Percentiles rank a stretch among this genome's conserved stretches.
These are phyloP conservation scores for Rutidosis leptorrhynchoides DNA, from an alignment of 129 eudicot genomes.

Conservation along the genomic window DNA sequence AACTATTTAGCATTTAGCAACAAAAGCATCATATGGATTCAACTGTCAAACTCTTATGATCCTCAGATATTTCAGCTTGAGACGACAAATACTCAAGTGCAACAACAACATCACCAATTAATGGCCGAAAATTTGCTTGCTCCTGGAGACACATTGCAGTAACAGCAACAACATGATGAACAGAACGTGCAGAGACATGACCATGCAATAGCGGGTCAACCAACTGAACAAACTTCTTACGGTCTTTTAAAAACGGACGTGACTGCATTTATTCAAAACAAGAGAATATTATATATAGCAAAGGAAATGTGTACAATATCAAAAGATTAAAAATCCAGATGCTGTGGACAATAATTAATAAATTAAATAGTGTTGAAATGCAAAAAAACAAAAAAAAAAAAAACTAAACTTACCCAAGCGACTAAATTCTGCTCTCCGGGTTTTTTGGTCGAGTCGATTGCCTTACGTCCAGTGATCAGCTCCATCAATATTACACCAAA, in stretches of 20 bases:
- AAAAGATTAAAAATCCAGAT: background rate
- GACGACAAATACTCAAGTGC: conserved; percentile 73
- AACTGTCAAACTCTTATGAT: conserved; percentile 27
- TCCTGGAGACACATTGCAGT: conserved; percentile 84
- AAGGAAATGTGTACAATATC: background rate
- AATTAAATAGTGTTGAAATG: background rate
- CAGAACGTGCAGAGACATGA: conserved; percentile 41
- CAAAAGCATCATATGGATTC: conserved; percentile 19
- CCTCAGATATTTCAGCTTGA: conserved; percentile 43
- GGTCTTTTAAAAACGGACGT: conserved; percentile 61
- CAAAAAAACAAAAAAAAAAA: background rate
- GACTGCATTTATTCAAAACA: conserved; percentile 34
- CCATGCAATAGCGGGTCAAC: conserved; percentile 67
- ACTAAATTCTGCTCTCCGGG: conserved; percentile 71
- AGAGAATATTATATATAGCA: background rate
- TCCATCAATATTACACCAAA: conserved; percentile 85
- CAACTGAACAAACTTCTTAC: conserved; percentile 53
- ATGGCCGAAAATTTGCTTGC: conserved; percentile 66
- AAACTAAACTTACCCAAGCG: conserved; percentile 58
- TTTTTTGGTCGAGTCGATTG: conserved; percentile 48
- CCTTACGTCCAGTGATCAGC: conserved; percentile 77
- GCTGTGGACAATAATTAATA: too few relatives aligned
- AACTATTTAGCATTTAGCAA: background rate
- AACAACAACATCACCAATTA: conserved; percentile 63
- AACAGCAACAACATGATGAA: conserved; percentile 62